Evolutionary conservation across 257 asterid genomes (phyloP).

Genomic region (Paulownia fortunei): DNA sequence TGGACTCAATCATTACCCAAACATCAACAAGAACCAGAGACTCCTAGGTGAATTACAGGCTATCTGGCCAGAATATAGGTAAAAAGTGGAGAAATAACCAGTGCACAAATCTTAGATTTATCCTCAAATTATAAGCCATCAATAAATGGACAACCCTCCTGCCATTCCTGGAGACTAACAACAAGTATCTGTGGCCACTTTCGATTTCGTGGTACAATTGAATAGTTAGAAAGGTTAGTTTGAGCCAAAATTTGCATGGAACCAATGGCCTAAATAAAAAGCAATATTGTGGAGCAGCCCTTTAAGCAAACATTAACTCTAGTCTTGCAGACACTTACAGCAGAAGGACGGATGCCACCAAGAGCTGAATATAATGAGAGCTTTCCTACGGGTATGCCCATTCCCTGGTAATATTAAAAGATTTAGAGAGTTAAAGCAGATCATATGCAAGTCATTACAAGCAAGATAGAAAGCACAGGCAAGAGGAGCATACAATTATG

Average conservation of each 20-base stretch:
- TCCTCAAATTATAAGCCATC: neutral
- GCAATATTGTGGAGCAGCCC: neutral
- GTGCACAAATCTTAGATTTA: too few relatives aligned
- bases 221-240: neutral
- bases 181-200: neutral
- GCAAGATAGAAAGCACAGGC: neutral
- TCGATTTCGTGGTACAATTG: neutral
- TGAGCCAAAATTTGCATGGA: neutral
- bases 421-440: conserved; percentile 23
- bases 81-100: neutral
- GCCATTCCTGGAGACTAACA: neutral
- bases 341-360: conserved; percentile 99
- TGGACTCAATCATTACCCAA: neutral
- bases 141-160: neutral
- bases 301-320: neutral
- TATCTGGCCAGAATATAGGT: neutral
- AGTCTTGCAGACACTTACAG: conserved; percentile 48
- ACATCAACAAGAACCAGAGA: neutral
- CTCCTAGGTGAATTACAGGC: neutral
- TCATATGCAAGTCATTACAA: neutral
- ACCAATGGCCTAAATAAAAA: neutral
- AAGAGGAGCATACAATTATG: neutral
- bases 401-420: conserved; percentile 66
- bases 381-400: conserved; percentile 99
- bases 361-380: conserved; percentile 96